Base-by-base conservation (phyloP, 1,284 basidiomycete genomes). In the Exobasidium rhododendri region DNA sequence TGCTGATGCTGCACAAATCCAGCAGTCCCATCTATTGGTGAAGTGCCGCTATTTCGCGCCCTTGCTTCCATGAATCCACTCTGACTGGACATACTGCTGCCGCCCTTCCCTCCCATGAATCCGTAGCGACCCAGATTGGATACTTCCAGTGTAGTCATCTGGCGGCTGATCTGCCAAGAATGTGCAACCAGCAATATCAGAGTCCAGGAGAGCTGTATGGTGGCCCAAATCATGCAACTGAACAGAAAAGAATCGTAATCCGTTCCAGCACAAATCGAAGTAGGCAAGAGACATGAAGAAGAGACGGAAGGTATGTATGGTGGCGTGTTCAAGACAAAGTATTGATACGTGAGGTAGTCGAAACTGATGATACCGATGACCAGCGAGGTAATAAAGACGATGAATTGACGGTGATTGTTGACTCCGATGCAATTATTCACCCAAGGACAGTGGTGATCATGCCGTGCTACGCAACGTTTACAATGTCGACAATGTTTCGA, bases 371-470 rank as follows among this genome's bases (percentile, higher is more conserved):
- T 88, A 1, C 91, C 93, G 20, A 87, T 71, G 32, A 97, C 90
- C 17, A 98, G 86, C 1, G 88, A 87, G 0, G 85, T 82, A 29
- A 99, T 88, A 74, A 98, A 97, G 7, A 93, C 79, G 31, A 97
- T 83, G 82, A 99, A 98, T 76, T 94, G 90, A 13, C 94, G 88
- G 74, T 98, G 94, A 75, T 98, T 98, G 68, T 90, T 88, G 55
- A 87, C 85, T n/a, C 96, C 96, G 59, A 98, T 65, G 80, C 94
- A 97, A 81, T 97, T 97, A 90, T 92, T 96, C n/a, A 97, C 88
- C 94, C 94, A 99, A 6, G 96, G 96, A 75, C 94, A 97, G 77
- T 97, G 94, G 32, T 79, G 77, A 54, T 79, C 77, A 62, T 76
- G 72, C 0, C 77, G 63, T 5, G 89, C 91, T 17, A 94, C 85